These are phyloP conservation scores for Dactylellina drechsleri DNA, from an alignment of 2,329 filamentous ascomycete species.

Conservation along the genomic window DNA sequence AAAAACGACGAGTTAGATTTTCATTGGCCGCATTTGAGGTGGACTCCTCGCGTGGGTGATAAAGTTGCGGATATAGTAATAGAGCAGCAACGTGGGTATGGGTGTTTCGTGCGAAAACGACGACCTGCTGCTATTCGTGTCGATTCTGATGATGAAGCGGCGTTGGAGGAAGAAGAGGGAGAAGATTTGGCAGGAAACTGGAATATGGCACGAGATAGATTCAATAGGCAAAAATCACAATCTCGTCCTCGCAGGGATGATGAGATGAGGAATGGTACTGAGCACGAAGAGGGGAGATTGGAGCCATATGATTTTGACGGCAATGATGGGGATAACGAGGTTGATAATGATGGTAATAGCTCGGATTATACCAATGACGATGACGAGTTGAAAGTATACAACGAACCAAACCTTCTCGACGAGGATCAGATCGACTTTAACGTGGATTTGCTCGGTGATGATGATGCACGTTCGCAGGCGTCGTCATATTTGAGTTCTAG, in stretches of 20 bases:
- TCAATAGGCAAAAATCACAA: not conserved
- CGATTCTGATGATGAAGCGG: not conserved
- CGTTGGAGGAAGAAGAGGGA: not conserved
- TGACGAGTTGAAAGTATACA: not conserved
- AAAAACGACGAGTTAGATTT: conserved; percentile 33
- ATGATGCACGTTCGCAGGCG: not conserved
- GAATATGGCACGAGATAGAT: not conserved
- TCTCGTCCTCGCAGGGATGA: not conserved
- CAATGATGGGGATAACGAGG: too few species aligned
- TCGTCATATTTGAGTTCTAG: not conserved
- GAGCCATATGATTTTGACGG: too few species aligned
- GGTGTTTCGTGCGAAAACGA: conserved; percentile 21
- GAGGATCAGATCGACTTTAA: not conserved
- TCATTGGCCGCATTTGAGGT: conserved; percentile 38
- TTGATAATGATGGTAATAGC: too few species aligned
- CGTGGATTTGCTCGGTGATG: not conserved
- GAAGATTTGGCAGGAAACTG: not conserved
- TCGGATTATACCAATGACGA: too few species aligned
- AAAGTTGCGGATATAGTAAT: conserved; percentile 14
- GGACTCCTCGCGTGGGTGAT: conserved; percentile 14
- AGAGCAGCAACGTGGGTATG: not conserved
- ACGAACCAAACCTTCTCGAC: not conserved
- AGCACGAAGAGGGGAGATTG: not conserved
- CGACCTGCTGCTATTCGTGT: not conserved
- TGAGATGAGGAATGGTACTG: not conserved